Conservation (phyloP, 495 filamentous ascomycete genomes). For the Penicillium herquei region DNA sequence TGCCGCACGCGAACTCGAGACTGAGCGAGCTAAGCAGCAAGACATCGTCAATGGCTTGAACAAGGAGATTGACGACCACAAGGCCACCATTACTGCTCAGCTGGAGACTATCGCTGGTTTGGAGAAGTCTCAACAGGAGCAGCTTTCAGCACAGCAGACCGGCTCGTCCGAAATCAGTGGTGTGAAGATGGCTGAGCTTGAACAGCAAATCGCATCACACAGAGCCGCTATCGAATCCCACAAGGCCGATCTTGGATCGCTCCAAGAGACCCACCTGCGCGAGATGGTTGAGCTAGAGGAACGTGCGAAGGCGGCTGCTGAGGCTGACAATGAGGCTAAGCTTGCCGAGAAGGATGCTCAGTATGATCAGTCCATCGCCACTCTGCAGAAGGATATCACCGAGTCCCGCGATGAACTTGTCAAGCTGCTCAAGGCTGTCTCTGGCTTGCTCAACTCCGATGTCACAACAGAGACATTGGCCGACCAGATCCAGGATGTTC, state of each 20-base stretch:
- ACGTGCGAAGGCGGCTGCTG: conserved; percentile 35
- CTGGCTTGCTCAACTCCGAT: conserved; percentile 50
- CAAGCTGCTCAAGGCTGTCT: conserved; percentile 53
- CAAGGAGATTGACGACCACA: conserved; percentile 76
- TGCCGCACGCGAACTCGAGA: conserved; percentile 46
- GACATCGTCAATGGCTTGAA: conserved; percentile 66
- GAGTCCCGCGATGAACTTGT: conserved; percentile 69
- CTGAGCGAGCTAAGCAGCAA: conserved; percentile 58
- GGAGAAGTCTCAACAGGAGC: conserved; percentile 62
- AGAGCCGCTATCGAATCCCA: conserved; percentile 53
- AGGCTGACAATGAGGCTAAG: conserved; percentile 46
- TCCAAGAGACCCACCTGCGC: conserved; percentile 37
- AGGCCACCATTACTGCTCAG: conserved; percentile 63
- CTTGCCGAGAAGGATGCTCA: conserved; percentile 49
- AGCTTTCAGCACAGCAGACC: conserved; percentile 48
- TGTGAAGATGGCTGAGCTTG: conserved; percentile 54
- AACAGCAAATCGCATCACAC: conserved; percentile 55
- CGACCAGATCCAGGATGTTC: conserved; percentile 48
- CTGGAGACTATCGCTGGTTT: conserved; percentile 61
- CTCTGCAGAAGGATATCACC: conserved; percentile 65
- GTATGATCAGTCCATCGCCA: conserved; percentile 58
- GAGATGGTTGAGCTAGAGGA: conserved; percentile 50
- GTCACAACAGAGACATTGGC: conserved; percentile 42
- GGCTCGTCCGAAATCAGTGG: conserved; percentile 50
- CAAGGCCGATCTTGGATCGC: conserved; percentile 12